Conservation (phyloP, 805 yeast species). For the Barnettozyma populi region DNA sequence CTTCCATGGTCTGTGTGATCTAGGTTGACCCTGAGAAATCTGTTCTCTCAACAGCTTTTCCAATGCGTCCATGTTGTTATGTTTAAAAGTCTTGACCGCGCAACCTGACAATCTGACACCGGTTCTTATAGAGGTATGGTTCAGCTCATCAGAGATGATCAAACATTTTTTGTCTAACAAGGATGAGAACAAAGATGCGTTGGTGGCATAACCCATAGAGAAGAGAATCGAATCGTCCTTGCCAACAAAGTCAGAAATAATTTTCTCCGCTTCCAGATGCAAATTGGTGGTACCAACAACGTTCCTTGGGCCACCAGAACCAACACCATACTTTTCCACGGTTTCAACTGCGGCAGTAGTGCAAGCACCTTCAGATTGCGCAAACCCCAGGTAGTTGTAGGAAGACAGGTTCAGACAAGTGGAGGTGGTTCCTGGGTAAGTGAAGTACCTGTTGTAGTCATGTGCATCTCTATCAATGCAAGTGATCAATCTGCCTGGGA, state of each 20-base stretch:
- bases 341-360: slow-evolving; percentile 68
- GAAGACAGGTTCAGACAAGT: slow-evolving; percentile 83
- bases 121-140: slow-evolving; percentile 92
- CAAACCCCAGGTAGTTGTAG: slow-evolving; percentile 94
- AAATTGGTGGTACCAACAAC: slow-evolving; percentile 71
- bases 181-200: slow-evolving; percentile 80
- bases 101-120: slow-evolving; percentile 94
- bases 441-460: slow-evolving; percentile 58
- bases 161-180: slow-evolving; percentile 83
- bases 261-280: slow-evolving; percentile 66
- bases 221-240: slow-evolving; percentile 83
- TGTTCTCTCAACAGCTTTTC: slow-evolving; percentile 67
- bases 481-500: slow-evolving; percentile 87
- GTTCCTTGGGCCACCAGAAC: slow-evolving; percentile 73
- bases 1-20: slow-evolving; percentile 94
- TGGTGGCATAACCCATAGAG: slow-evolving; percentile 95
- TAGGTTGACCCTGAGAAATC: slow-evolving; percentile 52
- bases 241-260: slow-evolving; percentile 82
- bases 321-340: slow-evolving; percentile 66
- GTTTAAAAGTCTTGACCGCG: slow-evolving; percentile 84
- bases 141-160: slow-evolving; percentile 88
- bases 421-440: slow-evolving; percentile 69
- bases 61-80: slow-evolving; percentile 82
- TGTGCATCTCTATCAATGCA: slow-evolving; percentile 75
- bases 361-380: slow-evolving; percentile 89